Conservation (phyloP, 106 monocot species). For the Platanthera zijinensis region DNA sequence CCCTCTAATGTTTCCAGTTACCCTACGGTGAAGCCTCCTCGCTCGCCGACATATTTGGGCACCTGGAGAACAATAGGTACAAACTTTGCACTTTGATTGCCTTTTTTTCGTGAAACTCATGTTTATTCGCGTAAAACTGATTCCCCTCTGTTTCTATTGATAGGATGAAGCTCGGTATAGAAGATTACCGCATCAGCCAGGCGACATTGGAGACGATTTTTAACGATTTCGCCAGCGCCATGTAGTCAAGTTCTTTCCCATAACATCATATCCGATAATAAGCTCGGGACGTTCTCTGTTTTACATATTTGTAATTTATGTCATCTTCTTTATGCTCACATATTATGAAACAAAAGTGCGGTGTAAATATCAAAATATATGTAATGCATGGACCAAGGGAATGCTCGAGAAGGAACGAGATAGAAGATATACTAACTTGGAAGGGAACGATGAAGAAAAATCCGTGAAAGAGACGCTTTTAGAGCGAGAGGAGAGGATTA, state of each 20-base stretch:
- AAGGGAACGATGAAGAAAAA: too few species aligned
- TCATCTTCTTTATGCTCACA: too few species aligned
- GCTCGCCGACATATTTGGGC: constrained; percentile 86
- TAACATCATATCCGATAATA: too few species aligned
- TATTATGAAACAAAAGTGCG: too few species aligned
- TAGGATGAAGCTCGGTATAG: constrained; percentile 60
- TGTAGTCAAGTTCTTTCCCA: constrained; percentile 11
- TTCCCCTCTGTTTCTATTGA: constrained; percentile 3
- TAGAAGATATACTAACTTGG: too few species aligned
- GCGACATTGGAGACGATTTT: constrained; percentile 89
- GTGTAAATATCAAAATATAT: too few species aligned
- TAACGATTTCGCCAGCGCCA: constrained; percentile 72
- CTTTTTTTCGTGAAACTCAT: not conserved
- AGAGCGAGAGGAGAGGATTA: too few species aligned
- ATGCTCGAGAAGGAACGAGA: too few species aligned
- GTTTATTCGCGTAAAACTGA: not conserved
- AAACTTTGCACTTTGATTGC: not conserved
- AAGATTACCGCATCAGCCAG: constrained; percentile 85
- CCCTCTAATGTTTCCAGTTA: constrained; percentile 33
- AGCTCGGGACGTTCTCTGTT: too few species aligned
- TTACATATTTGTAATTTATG: too few species aligned
- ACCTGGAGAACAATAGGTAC: constrained; percentile 78
- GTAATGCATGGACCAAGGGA: too few species aligned
- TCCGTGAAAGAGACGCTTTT: too few species aligned
- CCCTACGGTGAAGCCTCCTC: constrained; percentile 69